A percentile compares a stretch with the other conserved stretches of the same genome.
phyloP scores from a whole-genome alignment of 2,329 filamentous ascomycete species.

The Eurotiales sp. region DNA sequence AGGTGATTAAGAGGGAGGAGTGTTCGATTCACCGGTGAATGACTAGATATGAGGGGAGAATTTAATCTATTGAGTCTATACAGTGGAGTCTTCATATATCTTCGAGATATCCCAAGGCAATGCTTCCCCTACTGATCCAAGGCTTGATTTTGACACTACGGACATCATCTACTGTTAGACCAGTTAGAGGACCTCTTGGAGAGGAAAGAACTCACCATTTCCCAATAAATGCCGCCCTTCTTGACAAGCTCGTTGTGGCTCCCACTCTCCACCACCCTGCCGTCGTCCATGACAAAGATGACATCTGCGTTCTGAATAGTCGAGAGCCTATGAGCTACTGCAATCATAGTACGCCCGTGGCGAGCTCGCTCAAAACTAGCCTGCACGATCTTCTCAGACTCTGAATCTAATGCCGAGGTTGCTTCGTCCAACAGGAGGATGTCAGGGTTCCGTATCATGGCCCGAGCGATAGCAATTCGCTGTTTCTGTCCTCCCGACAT shows the following conservation, averaged over 20 bases:
- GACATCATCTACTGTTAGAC: too few relatives aligned
- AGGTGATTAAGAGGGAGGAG: too few relatives aligned
- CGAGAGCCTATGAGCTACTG: conserved; percentile 72
- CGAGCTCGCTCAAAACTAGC: conserved; percentile 66
- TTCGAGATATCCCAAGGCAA: too few relatives aligned
- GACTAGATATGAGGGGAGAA: too few relatives aligned
- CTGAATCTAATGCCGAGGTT: conserved; percentile 59
- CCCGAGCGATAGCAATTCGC: conserved; percentile 53
- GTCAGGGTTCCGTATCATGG: conserved; percentile 50
- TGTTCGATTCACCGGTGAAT: too few relatives aligned
- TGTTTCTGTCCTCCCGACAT: conserved; percentile 56
- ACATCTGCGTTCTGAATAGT: conserved; percentile 75
- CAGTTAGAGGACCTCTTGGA: background rate
- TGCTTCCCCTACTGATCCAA: conserved; percentile 1
- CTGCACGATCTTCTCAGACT: conserved; percentile 65
- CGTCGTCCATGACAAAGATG: conserved; percentile 72
- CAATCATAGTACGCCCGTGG: conserved; percentile 59
- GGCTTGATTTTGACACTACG: conserved; percentile 5
- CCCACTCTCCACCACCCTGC: conserved; percentile 56
- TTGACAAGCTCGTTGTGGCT: conserved; percentile 56
- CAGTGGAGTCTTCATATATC: too few relatives aligned
- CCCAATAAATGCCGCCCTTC: conserved; percentile 48
- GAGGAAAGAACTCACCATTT: conserved; percentile 47
- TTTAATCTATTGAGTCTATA: too few relatives aligned
- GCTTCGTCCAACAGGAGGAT: conserved; percentile 59